Evolutionary conservation across 2,329 filamentous ascomycete species (phyloP), one percentile per base, ranked within the genome.

Genomic region (Hawksworthiomyces lignivorus): DNA sequence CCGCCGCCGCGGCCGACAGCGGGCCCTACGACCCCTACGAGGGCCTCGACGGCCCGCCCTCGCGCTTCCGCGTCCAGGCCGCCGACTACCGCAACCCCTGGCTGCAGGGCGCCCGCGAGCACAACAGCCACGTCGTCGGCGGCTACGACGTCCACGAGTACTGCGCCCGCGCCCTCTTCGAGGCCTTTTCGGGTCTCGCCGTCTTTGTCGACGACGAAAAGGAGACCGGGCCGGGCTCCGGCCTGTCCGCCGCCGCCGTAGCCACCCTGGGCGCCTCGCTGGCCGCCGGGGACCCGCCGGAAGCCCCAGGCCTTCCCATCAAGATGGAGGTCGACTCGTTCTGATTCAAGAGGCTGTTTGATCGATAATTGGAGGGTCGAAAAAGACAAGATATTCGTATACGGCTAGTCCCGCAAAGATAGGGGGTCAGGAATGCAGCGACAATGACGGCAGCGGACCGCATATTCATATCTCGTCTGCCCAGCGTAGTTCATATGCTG

Each of bases 21-120:
- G 80, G 80, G 44, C 82, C 87, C 0, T 96, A 94, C 64, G 88
- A 96, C 65, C 84, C 90, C 0, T 95, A 92, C 57, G 87, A 80
- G 29, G 92, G 87, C 1, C 65, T 89, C 47, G 64, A 75, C 35
- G 75, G 89, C 39, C 70, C 70, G 19, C 77, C 79, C 18, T 71
- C 82, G 52, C 82, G 89, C 52, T 90, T 87, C 56, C 68, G 73
- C 9, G 56, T 94, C 28, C 75, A 80, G 49, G 14, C 35, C 4
- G 72, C 77, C 37, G 67, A 72, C 31, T 95, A 96, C 60, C 75
- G 80, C 31, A 87, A 85, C 56, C 75, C 82, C 35, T 87, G 81
- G 70, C 68, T 94, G 40, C 80, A 84, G 33, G 68, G 69, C 19
- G 74, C 80, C 24, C 75, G 80, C 43, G 75, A 75, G 30, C 82